Evolutionary conservation across 2,329 filamentous ascomycete genomes (phyloP).

Genomic region (Orbilia brochopaga): DNA sequence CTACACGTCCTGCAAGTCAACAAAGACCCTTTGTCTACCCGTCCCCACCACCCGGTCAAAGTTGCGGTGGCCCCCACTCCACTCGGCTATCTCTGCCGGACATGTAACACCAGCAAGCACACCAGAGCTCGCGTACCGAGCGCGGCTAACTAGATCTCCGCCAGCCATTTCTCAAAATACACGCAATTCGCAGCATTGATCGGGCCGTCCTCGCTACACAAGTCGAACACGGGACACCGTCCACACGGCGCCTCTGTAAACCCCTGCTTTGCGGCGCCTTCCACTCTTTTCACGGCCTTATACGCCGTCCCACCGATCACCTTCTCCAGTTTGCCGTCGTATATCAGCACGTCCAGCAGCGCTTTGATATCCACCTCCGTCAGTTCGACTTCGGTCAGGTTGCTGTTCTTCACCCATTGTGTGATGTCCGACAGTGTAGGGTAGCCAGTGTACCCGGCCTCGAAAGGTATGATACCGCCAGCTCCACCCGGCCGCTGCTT

Average conservation of each 20-base stretch:
- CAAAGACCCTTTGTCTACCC: not conserved
- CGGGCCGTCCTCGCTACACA: constrained; percentile 88
- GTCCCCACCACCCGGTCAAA: not conserved
- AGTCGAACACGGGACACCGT: constrained; percentile 86
- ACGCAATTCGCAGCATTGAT: constrained; percentile 89
- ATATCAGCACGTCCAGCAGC: constrained; percentile 84
- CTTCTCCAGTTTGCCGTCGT: constrained; percentile 80
- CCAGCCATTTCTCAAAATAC: constrained; percentile 87
- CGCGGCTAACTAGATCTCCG: constrained; percentile 27
- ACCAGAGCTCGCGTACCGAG: not conserved
- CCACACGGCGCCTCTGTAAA: constrained; percentile 90
- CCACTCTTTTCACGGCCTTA: constrained; percentile 56
- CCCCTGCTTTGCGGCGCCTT: constrained; percentile 65
- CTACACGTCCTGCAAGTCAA: not conserved
- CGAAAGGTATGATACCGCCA: constrained; percentile 56
- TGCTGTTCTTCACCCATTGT: constrained; percentile 74
- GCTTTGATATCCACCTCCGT: constrained; percentile 78
- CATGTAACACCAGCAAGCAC: not conserved
- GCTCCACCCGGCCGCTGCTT: constrained; percentile 56
- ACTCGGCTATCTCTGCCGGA: not conserved
- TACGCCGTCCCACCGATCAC: constrained; percentile 59
- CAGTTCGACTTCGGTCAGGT: constrained; percentile 61
- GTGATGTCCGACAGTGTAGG: constrained; percentile 82
- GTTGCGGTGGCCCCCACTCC: not conserved
- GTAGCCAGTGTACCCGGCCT: constrained; percentile 74